Conservation (phyloP, 768 basidiomycete species). For the Podaxis sp. region DNA sequence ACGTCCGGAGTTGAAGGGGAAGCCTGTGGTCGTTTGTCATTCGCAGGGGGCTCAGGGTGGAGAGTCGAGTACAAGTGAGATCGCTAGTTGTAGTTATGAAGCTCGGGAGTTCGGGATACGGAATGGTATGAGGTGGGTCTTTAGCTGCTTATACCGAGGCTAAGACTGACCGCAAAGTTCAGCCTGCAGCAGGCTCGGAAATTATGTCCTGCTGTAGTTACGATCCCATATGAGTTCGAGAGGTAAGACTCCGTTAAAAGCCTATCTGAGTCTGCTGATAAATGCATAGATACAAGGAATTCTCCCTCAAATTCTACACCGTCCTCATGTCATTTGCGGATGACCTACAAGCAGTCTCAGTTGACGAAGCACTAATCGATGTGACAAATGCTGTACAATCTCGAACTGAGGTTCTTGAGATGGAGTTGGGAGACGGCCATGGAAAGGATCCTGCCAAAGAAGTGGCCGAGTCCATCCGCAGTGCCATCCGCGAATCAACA, state of each 20-base stretch:
- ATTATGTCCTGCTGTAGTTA: slow-evolving; percentile 68
- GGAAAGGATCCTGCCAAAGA: slow-evolving; percentile 64
- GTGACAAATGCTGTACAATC: slow-evolving; percentile 59
- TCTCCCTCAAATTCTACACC: slow-evolving; percentile 88
- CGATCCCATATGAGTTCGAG: slow-evolving; percentile 95
- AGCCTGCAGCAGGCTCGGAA: slow-evolving; percentile 80
- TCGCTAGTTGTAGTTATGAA: slow-evolving; percentile 94
- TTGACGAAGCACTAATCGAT: slow-evolving; percentile 94
- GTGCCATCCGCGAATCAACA: slow-evolving; percentile 73
- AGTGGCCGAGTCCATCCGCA: slow-evolving; percentile 79
- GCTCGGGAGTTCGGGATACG: slow-evolving; percentile 84
- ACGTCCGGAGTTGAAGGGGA: slow-evolving; percentile 79
- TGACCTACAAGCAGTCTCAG: slow-evolving; percentile 91
- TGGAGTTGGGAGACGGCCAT: slow-evolving; percentile 16
- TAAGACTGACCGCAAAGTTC: slow-evolving; percentile 10
- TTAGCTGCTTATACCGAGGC: neutral
- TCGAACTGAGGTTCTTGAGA: slow-evolving; percentile 17
- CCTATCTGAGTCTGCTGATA: neutral
- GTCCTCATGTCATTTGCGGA: slow-evolving; percentile 89
- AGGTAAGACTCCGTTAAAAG: slow-evolving; percentile 38
- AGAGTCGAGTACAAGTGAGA: slow-evolving; percentile 83
- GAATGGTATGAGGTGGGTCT: slow-evolving; percentile 88
- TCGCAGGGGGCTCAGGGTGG: slow-evolving; percentile 78
- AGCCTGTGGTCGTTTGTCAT: slow-evolving; percentile 94
- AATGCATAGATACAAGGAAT: slow-evolving; percentile 69